A percentile compares a stretch with the other conserved stretches of the same genome.
Evolutionary conservation across 768 basidiomycete genomes (phyloP).

Genomic region (Hericium erinaceus): DNA sequence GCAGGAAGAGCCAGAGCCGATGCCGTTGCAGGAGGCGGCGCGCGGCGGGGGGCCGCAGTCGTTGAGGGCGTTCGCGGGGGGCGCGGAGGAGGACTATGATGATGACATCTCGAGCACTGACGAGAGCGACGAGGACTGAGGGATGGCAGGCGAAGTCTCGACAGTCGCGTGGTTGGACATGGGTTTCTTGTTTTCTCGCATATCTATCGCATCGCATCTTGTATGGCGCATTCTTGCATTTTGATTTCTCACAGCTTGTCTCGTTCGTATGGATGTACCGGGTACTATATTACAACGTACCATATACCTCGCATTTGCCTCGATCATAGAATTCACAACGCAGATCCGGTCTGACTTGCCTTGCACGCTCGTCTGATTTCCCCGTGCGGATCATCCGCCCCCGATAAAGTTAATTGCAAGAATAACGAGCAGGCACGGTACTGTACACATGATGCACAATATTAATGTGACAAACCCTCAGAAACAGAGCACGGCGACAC

Average conservation of each 20-base stretch:
- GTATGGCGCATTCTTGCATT: background rate
- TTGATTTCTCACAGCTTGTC: background rate
- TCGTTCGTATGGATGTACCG: background rate
- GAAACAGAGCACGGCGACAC: background rate
- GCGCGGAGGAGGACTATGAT: conserved; percentile 29
- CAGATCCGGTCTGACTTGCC: too few relatives aligned
- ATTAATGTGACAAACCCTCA: background rate
- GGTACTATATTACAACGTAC: too few relatives aligned
- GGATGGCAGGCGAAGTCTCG: background rate
- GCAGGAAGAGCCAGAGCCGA: conserved; percentile 3
- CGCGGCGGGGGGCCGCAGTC: conserved; percentile 33
- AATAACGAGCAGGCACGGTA: background rate
- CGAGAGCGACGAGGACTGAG: conserved; percentile 32
- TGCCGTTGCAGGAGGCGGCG: conserved; percentile 1
- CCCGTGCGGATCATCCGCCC: background rate
- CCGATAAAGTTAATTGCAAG: background rate
- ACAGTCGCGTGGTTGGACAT: background rate
- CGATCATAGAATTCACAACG: too few relatives aligned
- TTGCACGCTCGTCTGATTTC: too few relatives aligned
- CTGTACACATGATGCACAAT: background rate
- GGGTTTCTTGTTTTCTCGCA: background rate
- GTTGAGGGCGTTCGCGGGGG: conserved; percentile 39
- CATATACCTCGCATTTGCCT: too few relatives aligned
- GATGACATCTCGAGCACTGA: conserved; percentile 38
- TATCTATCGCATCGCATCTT: background rate